Base-by-base conservation (phyloP, 345 rosid species). In the Cochlearia excelsa region DNA sequence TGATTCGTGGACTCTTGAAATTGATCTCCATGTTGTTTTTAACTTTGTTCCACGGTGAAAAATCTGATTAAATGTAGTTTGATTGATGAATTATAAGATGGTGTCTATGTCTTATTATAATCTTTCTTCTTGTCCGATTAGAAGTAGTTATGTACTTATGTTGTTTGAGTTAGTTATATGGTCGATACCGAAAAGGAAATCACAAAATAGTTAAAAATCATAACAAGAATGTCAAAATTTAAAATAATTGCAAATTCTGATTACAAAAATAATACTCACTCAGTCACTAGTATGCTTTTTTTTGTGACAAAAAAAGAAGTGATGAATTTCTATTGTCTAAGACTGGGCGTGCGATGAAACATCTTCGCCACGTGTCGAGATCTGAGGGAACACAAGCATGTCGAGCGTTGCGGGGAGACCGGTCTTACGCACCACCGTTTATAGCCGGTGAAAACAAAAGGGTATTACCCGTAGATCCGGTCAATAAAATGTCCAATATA, bases 391-490 rank as follows among this genome's bases (percentile, higher is more conserved):
- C 27, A 47, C 51, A 55, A 69, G 63, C 61, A 35, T 33, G 49
- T 26, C 48, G 30, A 53, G 61, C 42, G 66, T 59, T 30, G 66
- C 26, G 59, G 67, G 59, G 80, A 77, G 78, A 76, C 51, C 47
- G 74, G 82, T 78, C 70, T 49, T 61, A 34, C 30, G 67, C 31
- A 47, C 46, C 29, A 73, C 82, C 68, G 78, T 74, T 48, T 9
- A 56, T 48, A 75, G 67, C 75, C 81, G 60, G 86, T 84, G 11
- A 44, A 9, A 8, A 37, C 8, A 26, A 40, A 8, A 8, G 39
- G 63, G 10, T 34, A 9, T 44, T 38, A 78, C 83, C 80, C 80
- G 67, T 66, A 48, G 54, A 51, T 35, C 69, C 77, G 78, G 90
- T 16, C 81, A 10, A 16, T 16, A 38, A 39, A n/a, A 45, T 57